Evolutionary conservation across 192 early-diverging fungal species (phyloP).

Genomic region (Piromyces sp.): DNA sequence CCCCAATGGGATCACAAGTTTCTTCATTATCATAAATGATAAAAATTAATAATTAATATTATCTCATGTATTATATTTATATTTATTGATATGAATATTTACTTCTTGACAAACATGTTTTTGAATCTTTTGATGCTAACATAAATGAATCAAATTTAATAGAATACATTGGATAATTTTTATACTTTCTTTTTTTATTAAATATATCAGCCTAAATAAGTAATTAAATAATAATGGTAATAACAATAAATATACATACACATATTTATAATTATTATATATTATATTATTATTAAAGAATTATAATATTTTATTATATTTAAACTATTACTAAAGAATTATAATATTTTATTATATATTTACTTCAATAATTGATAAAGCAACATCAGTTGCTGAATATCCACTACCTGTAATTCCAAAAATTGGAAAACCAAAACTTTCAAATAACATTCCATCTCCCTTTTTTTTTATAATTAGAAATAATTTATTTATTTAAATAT

Average conservation of each 20-base stretch:
- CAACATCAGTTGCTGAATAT: constrained; percentile 8
- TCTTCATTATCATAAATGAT: constrained; percentile 20
- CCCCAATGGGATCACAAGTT: constrained; percentile 48
- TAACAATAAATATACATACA: no score
- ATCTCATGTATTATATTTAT: no score
- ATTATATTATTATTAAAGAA: no score
- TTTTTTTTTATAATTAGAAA: constrained; percentile 6
- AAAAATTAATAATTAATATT: no score
- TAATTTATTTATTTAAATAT: not conserved
- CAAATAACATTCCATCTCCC: constrained; percentile 36
- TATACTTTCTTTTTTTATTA: constrained; percentile 24
- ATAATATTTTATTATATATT: constrained; percentile 13
- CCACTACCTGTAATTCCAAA: constrained; percentile 27
- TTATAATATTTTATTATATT: no score
- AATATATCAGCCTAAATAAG: constrained; percentile 19
- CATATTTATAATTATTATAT: no score
- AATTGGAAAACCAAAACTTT: constrained; percentile 46
- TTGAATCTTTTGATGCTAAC: constrained; percentile 45
- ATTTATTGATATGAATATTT: not conserved
- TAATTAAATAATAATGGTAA: no score
- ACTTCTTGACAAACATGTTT: constrained; percentile 53
- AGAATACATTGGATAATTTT: constrained; percentile 43
- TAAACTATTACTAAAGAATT: no score
- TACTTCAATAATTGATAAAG: constrained; percentile 1
- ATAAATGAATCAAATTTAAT: constrained; percentile 55